Evolutionary conservation across 2,329 filamentous ascomycete species (phyloP), one percentile per base, ranked within the genome.

Genomic region (Akanthomyces lecanii): DNA sequence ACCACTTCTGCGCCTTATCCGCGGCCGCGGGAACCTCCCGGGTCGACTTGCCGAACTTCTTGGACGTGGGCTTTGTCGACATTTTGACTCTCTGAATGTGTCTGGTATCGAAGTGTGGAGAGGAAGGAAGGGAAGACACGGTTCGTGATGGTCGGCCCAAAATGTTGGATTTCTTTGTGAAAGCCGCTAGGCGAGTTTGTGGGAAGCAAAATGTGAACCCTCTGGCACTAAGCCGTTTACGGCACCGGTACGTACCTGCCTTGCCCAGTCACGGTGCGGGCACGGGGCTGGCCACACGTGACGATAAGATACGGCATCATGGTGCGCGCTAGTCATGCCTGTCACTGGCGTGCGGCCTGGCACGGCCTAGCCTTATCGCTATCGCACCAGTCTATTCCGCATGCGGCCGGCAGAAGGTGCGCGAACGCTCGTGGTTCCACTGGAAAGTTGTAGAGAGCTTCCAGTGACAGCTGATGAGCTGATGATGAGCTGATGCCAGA

Each of bases 1-100:
- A 99, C 92, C 94, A 99, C 86, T 97, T 98, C 86, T 91, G 88
- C 76, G 94, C 94, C 91, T 96, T 96, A 82, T 97, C 88, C 78
- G 85, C 85, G 81, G 85, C 81, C 81, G 90, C 87, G 80, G 91
- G 92, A 81, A 97, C 89, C 81, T 89, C 86, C 85, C 94, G 89
- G 84, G 91, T 90, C 83, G 91, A 91, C 88, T 95, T 95, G 85
- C 92, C 92, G 87, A 97, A 97, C 86, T 90, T 94, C 91, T 97
- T 96, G 77, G 89, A 91, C 82, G 86, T 83, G 75, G 81, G 81
- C 87, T 89, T 88, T 73, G 82, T 82, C 84, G 89, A 89, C 89
- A 91, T 91, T 72, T 79, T 87, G 82, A 85, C 74, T 75, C 72
- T 71, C 71, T 74, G 71, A 67, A 69, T 72, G 71, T 84, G 85